Base-by-base conservation (phyloP, 177 flowering plant genomes). In the Vitis hybrid region DNA sequence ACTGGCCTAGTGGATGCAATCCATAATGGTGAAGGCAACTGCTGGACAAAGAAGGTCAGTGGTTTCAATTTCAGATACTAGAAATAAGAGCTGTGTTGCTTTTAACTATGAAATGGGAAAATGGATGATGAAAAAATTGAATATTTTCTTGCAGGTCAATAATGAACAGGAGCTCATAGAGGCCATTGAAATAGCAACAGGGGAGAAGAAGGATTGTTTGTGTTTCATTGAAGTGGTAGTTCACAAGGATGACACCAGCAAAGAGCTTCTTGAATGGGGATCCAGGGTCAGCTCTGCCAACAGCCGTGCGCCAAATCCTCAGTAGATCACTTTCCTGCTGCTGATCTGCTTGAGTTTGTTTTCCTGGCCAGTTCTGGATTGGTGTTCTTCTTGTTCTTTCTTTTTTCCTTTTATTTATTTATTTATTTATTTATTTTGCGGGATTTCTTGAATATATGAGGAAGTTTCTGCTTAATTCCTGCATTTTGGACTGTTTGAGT, bases 241-340 rank as follows among this genome's bases (percentile, higher is more conserved):
- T 34, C 83, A 80, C 73, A 82, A 80, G 64, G 85, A 82, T 64
- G 83, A 82, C 49, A 82, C 85, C 0, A 78, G 81, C 78, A 82
- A 77, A 75, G 85, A 82, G 68, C 75, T 82, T 51, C 78, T 82
- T 14, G 83, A 82, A 26, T 82, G 85, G 83, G 85, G 85, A 0
- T 80, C 85, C 15, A 71, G 83, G 66, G 85, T 82, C 64, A 70
- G 70, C 45, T 66, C 83, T 14, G 85, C 85, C 49, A 82, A 82
- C 59, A 75, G 80, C 78, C 79, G 83, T 19, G 78, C 76, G 6
- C 85, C 83, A 14, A 82, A 82, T 77, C 83, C 85, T 19, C 82
- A 80, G 40, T 80, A 57, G 62, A 50, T 3, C 19, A 63, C n/a
- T 23, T 23, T 23, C 23, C 23, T 23, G 23, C 23, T 23, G 23